Evolutionary conservation across 768 basidiomycete genomes (phyloP), one percentile per base, ranked within the genome.

Genomic region (button mushroom (Agaricus bisporus)): DNA sequence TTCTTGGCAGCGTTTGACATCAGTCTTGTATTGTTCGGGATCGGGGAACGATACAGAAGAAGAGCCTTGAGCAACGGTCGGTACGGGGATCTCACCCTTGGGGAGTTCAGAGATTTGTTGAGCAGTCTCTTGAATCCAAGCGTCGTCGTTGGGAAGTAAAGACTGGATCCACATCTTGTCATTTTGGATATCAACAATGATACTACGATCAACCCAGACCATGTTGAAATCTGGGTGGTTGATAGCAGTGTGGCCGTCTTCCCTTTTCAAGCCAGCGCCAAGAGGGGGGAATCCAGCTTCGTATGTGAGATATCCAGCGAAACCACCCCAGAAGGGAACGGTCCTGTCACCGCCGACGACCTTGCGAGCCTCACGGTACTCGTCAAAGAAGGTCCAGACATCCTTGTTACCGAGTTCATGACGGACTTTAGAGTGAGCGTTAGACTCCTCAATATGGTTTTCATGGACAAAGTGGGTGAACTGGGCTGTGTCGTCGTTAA

Each of bases 281-380:
- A 90, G 66, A 6, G 80, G 73, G 41, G 77, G 68, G 5, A 84
- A 76, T 11, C 89, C 91, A 15, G 91, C 72, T 65, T 91, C 91
- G 62, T 92, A 93, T 59, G 86, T 87, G 55, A 92, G 68, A 55
- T 79, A 82, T 8, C 91, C 91, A 20, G 91, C 67, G 12, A 92
- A 71, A 20, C 91, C 91, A 35, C 89, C 91, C 88, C 89, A 91
- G 64, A 92, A 92, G 0, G 89, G 90, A 41, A 82, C 65, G 9
- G 81, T 74, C 6, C 72, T 59, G 39, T 61, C 61, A 3, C 87
- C 86, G 20, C 73, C 73, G 20, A 59, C 56, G 8, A 76, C 79
- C 54, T 71, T 74, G 46, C 70, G 73, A 17, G 67, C 57, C 32
- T 70, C 75, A 84, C 90, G 88, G 68, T 85, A 90, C n/a, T 69